Base-by-base conservation (phyloP, 305 asterid genomes). In the Fraxinus platypoda region DNA sequence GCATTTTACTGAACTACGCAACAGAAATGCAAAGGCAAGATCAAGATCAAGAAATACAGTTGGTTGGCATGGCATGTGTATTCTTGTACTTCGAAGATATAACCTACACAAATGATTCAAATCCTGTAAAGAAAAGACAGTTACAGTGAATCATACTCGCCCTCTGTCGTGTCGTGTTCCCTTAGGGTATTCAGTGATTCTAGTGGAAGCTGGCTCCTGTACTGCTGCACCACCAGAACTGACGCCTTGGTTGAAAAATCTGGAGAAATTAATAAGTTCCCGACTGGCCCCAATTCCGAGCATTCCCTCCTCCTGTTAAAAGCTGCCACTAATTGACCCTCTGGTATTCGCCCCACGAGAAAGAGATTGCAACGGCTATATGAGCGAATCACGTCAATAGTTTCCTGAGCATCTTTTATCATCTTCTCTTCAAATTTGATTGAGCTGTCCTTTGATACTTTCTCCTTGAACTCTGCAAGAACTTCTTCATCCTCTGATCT, bases 171-270 rank as follows among this genome's bases (percentile, higher is more conserved):
- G 2, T 79, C 83, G 6, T 87, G 95, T 37, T 84, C 93, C 81
- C 78, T 82, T 81, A 94, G 82, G 6, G 97, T 85, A 4, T 19
- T 52, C 85, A 93, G 49, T 1, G 97, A 82, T 37, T 84, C 85
- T 7, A 88, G 86, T 0, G 97, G 81, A 30, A 94, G 64, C 83
- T 77, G 84, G 38, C 87, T 82, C 1, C 93, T 85, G 78, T 92
- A 91, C 80, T 95, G 98, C 87, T 94, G 99, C 91, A 94, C 93
- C 85, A 95, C 97, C 84, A 95, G 81, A 31, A 93, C 92, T 8
- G 99, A 94, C 13, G 97, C 97, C 2, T 84, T 72, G 8, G 94
- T 89, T 0, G 91, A 79, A 4, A 89, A 83, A 1, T 87, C 91
- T 38, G 91, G 66, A 3, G 93, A 88, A 6, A 86, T 90, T 84